Evolutionary conservation across 2,329 filamentous ascomycete genomes (phyloP).

Genomic region (Pezicula carpinea): DNA sequence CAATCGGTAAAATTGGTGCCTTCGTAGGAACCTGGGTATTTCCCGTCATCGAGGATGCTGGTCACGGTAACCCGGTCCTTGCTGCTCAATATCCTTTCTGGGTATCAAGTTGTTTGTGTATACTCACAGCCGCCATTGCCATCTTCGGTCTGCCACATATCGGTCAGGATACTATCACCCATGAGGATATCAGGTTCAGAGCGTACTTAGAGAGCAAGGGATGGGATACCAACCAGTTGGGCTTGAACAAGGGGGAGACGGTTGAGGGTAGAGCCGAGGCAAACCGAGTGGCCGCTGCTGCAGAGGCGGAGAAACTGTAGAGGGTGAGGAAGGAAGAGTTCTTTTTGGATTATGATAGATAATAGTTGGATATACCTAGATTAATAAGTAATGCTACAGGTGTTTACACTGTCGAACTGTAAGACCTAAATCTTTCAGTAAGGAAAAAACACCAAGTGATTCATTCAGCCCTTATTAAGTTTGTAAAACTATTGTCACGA

Average conservation of each 20-base stretch:
- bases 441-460: too few relatives aligned
- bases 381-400: too few relatives aligned
- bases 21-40: constrained; percentile 86
- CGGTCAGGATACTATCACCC: constrained; percentile 77
- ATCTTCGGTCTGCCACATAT: constrained; percentile 71
- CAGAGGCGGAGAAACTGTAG: background rate
- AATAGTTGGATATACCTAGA: too few relatives aligned
- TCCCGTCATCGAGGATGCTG: constrained; percentile 61
- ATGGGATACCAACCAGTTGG: constrained; percentile 65
- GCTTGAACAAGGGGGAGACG: constrained; percentile 26
- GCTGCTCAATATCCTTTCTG: constrained; percentile 83
- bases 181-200: constrained; percentile 73
- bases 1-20: constrained; percentile 71
- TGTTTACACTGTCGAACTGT: too few relatives aligned
- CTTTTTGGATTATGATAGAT: too few relatives aligned
- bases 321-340: background rate
- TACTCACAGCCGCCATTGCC: constrained; percentile 66
- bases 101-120: constrained; percentile 71
- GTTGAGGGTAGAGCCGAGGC: constrained; percentile 10
- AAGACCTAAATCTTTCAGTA: too few relatives aligned
- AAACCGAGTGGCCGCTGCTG: background rate
- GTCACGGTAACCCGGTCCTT: constrained; percentile 51
- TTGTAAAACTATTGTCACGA: too few relatives aligned
- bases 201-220: constrained; percentile 68
- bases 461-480: too few relatives aligned